Evolutionary conservation across 148 eudicot genomes (phyloP), one percentile per base, ranked within the genome.

Genomic region (Limonium bicolor): DNA sequence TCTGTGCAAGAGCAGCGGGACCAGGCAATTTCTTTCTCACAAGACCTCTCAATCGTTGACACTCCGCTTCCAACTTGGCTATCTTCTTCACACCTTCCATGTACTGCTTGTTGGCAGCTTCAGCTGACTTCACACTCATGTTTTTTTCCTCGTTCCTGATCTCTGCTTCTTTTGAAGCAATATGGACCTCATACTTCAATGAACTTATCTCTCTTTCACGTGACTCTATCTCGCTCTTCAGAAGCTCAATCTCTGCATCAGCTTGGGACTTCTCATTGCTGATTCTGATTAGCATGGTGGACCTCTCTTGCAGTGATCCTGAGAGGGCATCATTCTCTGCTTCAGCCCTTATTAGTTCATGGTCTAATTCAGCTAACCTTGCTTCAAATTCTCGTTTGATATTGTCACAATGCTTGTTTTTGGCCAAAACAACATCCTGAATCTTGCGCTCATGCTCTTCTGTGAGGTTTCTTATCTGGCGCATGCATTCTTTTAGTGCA

Each of bases 11-110:
- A 14, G 97, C 97, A 33, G 97, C 97, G 29, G 97, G 94, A 37
- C 97, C 94, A n/a, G 97, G 97, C 55, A 88, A 67, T 62, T 84
- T 88, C 71, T 88, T 88, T 34, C 86, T 53, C 10, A 88, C 97
- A 64, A 88, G 97, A 41, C 92, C 92, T 13, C 97, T 74, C 42
- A 88, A 57, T 40, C 94, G 74, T 63, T 88, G 97, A 59, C 97
- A 88, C 54, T 88, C 97, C 3, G 92, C 80, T 62, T 88, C 97
- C 32, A 88, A 65, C 69, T 88, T 88, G 18, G 94, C 62, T 41
- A 88, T 72, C 62, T 80, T 88, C 69, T 83, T 88, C 13, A 66
- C 92, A 48, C 83, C 81, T 69, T 88, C 97, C 56, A 74, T 10
- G 25, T 83, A 83, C 66, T 88, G 94, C 59, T 77, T 83, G 69